phyloP scores from a whole-genome alignment of 768 basidiomycete genomes.

The Hypholoma sublateritium region DNA sequence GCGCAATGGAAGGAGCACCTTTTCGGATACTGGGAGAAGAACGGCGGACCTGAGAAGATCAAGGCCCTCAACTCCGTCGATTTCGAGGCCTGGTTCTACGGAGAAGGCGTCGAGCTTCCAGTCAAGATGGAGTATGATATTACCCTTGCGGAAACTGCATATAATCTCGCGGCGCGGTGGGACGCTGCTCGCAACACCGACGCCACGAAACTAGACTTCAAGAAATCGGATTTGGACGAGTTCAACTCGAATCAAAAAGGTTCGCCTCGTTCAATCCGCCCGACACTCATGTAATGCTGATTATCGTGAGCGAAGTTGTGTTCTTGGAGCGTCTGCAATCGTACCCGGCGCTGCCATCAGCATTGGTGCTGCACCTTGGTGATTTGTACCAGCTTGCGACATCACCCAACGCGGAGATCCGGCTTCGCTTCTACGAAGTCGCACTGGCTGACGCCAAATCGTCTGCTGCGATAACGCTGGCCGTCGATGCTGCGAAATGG shows the following conservation, averaged over 20 bases:
- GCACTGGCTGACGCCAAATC: slow-evolving; percentile 54
- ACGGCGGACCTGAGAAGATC: slow-evolving; percentile 61
- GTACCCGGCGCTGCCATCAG: slow-evolving; percentile 56
- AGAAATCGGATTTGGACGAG: slow-evolving; percentile 52
- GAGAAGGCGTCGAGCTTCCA: slow-evolving; percentile 73
- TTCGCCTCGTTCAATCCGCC: slow-evolving; percentile 28
- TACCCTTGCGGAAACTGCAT: slow-evolving; percentile 67
- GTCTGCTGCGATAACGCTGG: slow-evolving; percentile 49
- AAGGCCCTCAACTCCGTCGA: slow-evolving; percentile 67
- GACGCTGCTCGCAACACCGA: slow-evolving; percentile 56
- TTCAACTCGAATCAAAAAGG: slow-evolving; percentile 81
- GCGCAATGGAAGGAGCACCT: slow-evolving; percentile 82
- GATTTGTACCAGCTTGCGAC: slow-evolving; percentile 43
- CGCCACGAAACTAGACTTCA: slow-evolving; percentile 52
- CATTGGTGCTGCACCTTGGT: slow-evolving; percentile 62
- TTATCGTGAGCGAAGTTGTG: slow-evolving; percentile 50
- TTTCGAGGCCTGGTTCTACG: slow-evolving; percentile 87
- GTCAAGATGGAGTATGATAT: slow-evolving; percentile 75
- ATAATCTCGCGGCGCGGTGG: slow-evolving; percentile 74
- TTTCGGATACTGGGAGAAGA: slow-evolving; percentile 61
- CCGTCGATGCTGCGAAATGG: slow-evolving; percentile 60
- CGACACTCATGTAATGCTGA: not conserved
- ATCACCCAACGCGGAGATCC: slow-evolving; percentile 76
- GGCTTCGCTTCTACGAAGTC: slow-evolving; percentile 75
- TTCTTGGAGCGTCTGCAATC: slow-evolving; percentile 81